Base-by-base conservation (phyloP, 768 basidiomycete species). In the Neoboletus magnificus region DNA sequence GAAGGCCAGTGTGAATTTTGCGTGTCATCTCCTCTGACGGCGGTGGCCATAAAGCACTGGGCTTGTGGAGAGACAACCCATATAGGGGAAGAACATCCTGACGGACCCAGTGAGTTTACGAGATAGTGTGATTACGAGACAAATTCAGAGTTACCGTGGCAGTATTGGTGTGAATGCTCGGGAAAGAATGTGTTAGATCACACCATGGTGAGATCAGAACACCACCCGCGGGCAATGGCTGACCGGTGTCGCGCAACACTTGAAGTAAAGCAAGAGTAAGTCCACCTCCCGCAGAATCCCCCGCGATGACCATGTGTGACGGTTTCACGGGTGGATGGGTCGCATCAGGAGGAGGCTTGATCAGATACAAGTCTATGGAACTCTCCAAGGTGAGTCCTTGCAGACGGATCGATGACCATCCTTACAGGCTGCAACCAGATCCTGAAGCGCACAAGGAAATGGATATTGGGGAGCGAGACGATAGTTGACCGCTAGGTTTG, bases 401-500 rank as follows among this genome's bases (percentile, higher is more conserved):
- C 11, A 22, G 40, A 45, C n/a, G 27, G 32, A 35, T 27, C 6
- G 7, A 5, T 22, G 37, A 27, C 25, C 10, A 8, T 2, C 69
- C 85, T 62, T 62, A 92, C 91, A 98, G 9, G 93, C 87, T 3
- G 96, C 91, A 12, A 98, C 66, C 33, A 86, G 75, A 70, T 98
- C 96, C 63, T 97, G 94, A 8, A 98, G 72, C 1, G 87, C 91
- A 60, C 91, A 93, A 15, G 96, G 96, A 68, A 97, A 98, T 1
- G 96, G 96, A 63, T 96, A 98, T 72, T 98, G 96, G 0, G 96
- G 96, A 15, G 95, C 89, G n/a, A 95, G 82, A 37, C 89, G 82
- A 64, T 91, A 91, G 59, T 89, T 88, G 51, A 91, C 78, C 55
- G 88, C 87, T 89, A 56, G 12, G 32, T 48, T 60, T 63, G 61